Conservation (phyloP, 805 yeast genomes). For the Saturnispora sanitii region DNA sequence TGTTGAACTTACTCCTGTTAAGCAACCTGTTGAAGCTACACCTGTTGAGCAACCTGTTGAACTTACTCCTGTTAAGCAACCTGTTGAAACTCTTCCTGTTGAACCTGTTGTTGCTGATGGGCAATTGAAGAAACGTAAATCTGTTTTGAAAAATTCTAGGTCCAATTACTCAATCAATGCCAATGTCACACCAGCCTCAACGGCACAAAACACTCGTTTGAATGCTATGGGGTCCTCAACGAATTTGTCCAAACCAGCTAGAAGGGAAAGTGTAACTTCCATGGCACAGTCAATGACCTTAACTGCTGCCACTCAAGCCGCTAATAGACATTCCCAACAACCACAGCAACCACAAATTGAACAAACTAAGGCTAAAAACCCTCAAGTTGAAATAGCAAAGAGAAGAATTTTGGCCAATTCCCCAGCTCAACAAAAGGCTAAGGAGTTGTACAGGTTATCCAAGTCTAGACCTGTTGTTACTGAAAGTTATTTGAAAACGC, state of each 20-base stretch:
- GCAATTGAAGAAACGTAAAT: constrained; percentile 28
- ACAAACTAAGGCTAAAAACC: constrained; percentile 1
- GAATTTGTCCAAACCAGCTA: background rate
- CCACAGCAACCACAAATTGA: background rate
- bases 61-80: background rate
- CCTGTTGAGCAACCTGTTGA: background rate
- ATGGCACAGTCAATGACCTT: constrained; percentile 6
- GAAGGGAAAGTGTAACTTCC: too few relatives aligned
- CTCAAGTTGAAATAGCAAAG: constrained; percentile 13
- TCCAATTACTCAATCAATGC: constrained; percentile 17
- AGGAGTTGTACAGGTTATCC: constrained; percentile 45
- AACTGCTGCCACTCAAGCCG: constrained; percentile 1
- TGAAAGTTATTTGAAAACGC: constrained; percentile 7
- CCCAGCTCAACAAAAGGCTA: constrained; percentile 33
- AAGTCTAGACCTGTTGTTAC: constrained; percentile 17
- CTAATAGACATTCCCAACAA: constrained; percentile 7
- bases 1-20: background rate
- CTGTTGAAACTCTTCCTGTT: background rate
- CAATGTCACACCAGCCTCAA: constrained; percentile 36
- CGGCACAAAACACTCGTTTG: constrained; percentile 70
- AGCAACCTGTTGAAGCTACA: background rate
- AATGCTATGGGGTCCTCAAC: constrained; percentile 47
- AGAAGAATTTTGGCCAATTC: constrained; percentile 11
- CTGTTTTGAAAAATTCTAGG: constrained; percentile 37
- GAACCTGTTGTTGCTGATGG: background rate